A percentile compares a stretch with the other conserved stretches of the same genome.
Conservation (phyloP, 2,329 filamentous ascomycete species). For the Aspergillus fumigatiaffinis region DNA sequence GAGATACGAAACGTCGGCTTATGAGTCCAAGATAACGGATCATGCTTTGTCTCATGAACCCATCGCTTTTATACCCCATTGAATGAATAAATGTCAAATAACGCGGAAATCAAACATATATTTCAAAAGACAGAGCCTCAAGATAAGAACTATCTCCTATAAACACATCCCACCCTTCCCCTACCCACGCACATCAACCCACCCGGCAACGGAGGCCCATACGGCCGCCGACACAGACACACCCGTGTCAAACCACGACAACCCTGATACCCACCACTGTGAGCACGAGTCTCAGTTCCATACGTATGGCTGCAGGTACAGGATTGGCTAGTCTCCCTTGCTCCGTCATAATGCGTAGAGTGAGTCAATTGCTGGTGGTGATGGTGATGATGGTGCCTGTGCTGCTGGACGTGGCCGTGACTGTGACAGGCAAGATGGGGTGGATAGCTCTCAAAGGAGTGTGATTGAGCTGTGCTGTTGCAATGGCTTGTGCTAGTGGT, state of each 20-base stretch:
- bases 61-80: neutral
- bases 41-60: neutral
- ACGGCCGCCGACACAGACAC: slow-evolving; percentile 1
- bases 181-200: slow-evolving; percentile 2
- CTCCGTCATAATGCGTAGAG: neutral
- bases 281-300: neutral
- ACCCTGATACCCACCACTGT: neutral
- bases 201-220: slow-evolving; percentile 12
- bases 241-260: neutral
- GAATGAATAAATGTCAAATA: neutral
- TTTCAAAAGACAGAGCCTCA: neutral
- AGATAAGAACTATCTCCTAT: neutral
- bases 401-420: neutral
- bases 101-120: neutral
- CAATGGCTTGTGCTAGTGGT: neutral
- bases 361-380: neutral
- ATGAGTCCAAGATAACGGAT: neutral
- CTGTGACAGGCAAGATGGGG: neutral
- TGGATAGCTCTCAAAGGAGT: neutral
- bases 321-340: neutral
- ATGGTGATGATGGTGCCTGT: neutral
- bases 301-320: neutral
- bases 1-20: neutral
- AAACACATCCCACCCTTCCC: neutral
- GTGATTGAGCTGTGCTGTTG: neutral